Conservation (phyloP, 352 stramenopile genomes). For the Phytophthora capsici region DNA sequence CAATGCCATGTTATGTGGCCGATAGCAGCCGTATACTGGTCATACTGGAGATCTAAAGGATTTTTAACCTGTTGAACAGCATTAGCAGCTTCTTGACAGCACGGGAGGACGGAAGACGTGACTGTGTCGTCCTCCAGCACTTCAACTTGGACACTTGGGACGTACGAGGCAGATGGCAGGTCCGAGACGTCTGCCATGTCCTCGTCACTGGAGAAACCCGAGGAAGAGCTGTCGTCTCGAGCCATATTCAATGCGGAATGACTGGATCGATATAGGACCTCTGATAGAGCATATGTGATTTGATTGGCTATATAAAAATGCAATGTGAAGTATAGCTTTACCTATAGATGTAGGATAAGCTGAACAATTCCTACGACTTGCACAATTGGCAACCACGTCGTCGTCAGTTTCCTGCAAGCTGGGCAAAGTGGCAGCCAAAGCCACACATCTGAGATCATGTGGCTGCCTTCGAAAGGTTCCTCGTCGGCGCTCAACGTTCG, state of each 20-base stretch:
- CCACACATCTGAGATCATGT: conserved; percentile 30
- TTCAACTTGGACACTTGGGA: conserved; percentile 32
- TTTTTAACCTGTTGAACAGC: conserved; percentile 14
- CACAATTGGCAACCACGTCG: conserved; percentile 27
- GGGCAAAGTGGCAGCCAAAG: neutral
- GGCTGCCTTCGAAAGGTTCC: conserved; percentile 17
- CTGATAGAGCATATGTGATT: neutral
- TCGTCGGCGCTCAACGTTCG: neutral
- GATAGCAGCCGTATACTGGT: conserved; percentile 44
- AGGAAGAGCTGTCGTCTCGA: conserved; percentile 41
- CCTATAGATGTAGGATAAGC: neutral
- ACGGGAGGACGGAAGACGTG: conserved; percentile 9
- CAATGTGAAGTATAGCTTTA: too few relatives aligned
- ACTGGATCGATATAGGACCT: neutral
- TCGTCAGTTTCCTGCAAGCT: conserved; percentile 29
- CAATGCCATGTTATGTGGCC: conserved; percentile 43
- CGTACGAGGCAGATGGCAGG: neutral
- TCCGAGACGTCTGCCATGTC: conserved; percentile 26
- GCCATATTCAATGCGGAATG: conserved; percentile 21
- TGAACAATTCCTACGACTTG: neutral
- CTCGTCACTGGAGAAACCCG: conserved; percentile 54
- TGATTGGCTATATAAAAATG: neutral
- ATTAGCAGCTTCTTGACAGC: conserved; percentile 25
- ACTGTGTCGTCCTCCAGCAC: conserved; percentile 35
- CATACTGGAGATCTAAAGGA: conserved; percentile 38